Conservation (phyloP, 352 stramenopile genomes). For the Pythium phragmitis region DNA sequence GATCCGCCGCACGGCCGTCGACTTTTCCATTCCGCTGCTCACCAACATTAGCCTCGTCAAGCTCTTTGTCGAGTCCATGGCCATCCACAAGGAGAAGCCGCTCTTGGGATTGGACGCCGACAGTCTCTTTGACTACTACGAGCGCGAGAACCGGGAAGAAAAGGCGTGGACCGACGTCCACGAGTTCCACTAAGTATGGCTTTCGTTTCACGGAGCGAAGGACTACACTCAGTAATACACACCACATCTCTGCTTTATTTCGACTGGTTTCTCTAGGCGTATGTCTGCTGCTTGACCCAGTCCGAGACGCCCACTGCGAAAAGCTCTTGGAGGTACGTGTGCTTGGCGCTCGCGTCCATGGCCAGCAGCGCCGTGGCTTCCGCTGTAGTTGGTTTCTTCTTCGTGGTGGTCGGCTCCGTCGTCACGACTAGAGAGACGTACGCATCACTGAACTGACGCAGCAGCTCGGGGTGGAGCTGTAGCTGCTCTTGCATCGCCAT, state of each 20-base stretch:
- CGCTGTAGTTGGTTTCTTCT: constrained; percentile 19
- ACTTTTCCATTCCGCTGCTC: constrained; percentile 92
- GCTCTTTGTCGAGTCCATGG: constrained; percentile 92
- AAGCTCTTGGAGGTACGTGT: constrained; percentile 39
- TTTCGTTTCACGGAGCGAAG: neutral
- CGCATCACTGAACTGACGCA: constrained; percentile 34
- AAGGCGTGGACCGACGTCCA: constrained; percentile 94
- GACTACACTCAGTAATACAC: constrained; percentile 3
- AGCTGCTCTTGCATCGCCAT: constrained; percentile 33
- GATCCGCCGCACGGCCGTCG: constrained; percentile 91
- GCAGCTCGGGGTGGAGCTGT: constrained; percentile 24
- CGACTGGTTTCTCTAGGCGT: neutral
- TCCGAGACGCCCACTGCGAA: constrained; percentile 48
- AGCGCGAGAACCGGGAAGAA: constrained; percentile 83
- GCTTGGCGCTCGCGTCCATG: constrained; percentile 37
- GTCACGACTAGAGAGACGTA: constrained; percentile 44
- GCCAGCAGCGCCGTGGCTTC: constrained; percentile 38
- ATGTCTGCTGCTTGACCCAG: constrained; percentile 44
- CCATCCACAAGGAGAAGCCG: constrained; percentile 91
- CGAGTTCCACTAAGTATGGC: constrained; percentile 93
- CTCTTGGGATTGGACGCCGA: constrained; percentile 92
- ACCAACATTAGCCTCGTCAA: constrained; percentile 92
- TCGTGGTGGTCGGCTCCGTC: constrained; percentile 6
- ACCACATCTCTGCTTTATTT: neutral
- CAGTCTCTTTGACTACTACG: constrained; percentile 98